Evolutionary conservation across 2,329 filamentous ascomycete genomes (phyloP), one percentile per base, ranked within the genome.

Genomic region (Penicillium sp.): DNA sequence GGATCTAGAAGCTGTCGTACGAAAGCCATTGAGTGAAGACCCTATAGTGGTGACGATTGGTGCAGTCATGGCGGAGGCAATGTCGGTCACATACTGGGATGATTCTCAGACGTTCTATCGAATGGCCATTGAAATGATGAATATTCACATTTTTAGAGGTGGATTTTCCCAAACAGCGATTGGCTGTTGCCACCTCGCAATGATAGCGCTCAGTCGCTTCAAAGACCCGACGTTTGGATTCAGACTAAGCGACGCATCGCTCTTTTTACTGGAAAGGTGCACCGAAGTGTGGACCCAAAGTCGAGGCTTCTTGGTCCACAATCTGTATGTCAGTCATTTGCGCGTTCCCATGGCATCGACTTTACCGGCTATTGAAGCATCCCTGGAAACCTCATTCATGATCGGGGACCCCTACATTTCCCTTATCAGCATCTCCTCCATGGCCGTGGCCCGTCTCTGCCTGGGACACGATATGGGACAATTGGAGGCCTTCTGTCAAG

Each of bases 291-390:
- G 80, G 61, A 80, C 78, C 0, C 65, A 76, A 24, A 79, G 78
- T 25, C 71, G 80, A 39, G 79, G 78, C 3, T 73, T 77, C 36
- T 79, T 80, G 1, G 65, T 82, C 24, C 76, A 80, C 47, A 73
- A 76, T n/a, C 64, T 82, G 7, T 83, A 83, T 61, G 66, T 83
- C n/a, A 79, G 78, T n/a, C 81, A 84, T 58, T 61, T 84, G 25
- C 72, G 77, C 48, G 67, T 72, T 9, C 77, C 79, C 2, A 64
- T 83, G 39, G 61, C 68, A 9, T 72, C 77, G 33, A 72, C 78
- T 18, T 69, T 83, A 12, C 72, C 75, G 1, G 64, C 70, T 4
- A 70, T 84, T 5, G 77, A 80, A 52, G 65, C 66, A 39, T 79
- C 78, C 1, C 69, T 83, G 53, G 79, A 83, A 44, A 72, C 75